Evolutionary conservation across 202 grass and related monocot genomes (phyloP), one percentile per base, ranked within the genome.

Genomic region (Brachypodium distachyon): DNA sequence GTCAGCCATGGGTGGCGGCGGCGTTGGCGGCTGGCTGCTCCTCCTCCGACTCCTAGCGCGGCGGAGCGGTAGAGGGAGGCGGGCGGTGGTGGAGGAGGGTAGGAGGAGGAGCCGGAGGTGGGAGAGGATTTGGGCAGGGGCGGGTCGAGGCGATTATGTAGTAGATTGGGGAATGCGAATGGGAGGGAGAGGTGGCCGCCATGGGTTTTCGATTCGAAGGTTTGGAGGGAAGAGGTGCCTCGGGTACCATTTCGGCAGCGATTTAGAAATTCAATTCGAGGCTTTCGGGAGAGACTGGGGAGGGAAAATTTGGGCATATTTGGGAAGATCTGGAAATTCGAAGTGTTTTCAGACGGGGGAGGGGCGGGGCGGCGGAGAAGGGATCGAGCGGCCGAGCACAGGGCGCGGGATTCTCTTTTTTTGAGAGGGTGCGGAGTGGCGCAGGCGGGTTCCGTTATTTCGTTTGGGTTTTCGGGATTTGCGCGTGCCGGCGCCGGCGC

Each of bases 181-280:
- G 79, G 74, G 49, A 58, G 75, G 75, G 65, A 80, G 85, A 11
- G 6, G 57, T 43, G 85, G 74, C 79, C 85, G 79, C 85, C 85
- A 87, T 87, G 16, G 54, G 2, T 52, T 86, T 75, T 57, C 61
- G 78, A 66, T 84, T 86, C 81, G 12, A 68, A 87, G 84, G 44
- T 53, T 61, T 70, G 76, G 80, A 50, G 71, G 76, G 84, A 42
- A 16, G 65, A 40, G 59, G 6, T 4, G 39, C 14, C 19, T 58
- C 69, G 59, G 40, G 48, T 59, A 38, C 31, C 13, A 38, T 72
- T 46, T 6, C 41, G n/a, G 26, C 52, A 36, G 56, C 40, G 74
- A 55, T 79, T 80, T 64, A 54, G 69, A 63, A 79, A 74, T 73
- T 67, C 31, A 12, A 29, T 79, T 78, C 16, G 25, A 0, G 32